These are phyloP conservation scores for Claviceps capensis DNA, from an alignment of 2,329 filamentous ascomycete genomes.

Conservation along the genomic window DNA sequence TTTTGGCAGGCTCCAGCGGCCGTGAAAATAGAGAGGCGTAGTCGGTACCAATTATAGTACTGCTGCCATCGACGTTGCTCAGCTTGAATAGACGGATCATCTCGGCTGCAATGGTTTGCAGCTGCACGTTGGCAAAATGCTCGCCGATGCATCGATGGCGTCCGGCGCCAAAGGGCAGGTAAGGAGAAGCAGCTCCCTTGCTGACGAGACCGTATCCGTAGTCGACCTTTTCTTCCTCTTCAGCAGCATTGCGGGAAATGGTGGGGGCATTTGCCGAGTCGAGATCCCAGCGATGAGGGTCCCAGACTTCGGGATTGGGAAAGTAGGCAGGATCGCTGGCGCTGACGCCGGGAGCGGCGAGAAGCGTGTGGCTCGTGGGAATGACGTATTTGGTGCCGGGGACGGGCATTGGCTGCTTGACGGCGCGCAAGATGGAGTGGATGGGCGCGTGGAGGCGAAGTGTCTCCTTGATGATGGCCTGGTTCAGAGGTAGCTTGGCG, in stretches of 20 bases:
- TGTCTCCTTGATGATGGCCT: constrained; percentile 80
- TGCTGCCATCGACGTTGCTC: constrained; percentile 56
- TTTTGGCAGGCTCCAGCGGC: constrained; percentile 54
- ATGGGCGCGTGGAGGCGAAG: constrained; percentile 85
- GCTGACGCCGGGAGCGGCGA: constrained; percentile 75
- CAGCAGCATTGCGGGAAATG: constrained; percentile 26
- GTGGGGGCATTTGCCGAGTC: constrained; percentile 42
- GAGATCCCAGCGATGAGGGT: constrained; percentile 81
- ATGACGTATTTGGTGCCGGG: constrained; percentile 73
- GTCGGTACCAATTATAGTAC: constrained; percentile 54
- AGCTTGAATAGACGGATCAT: constrained; percentile 72
- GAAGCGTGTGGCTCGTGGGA: constrained; percentile 65
- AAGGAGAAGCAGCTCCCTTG: constrained; percentile 81
- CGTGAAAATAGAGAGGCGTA: constrained; percentile 61
- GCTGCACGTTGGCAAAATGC: constrained; percentile 87
- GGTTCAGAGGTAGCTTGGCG: constrained; percentile 65
- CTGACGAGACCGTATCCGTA: constrained; percentile 89
- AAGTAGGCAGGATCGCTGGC: constrained; percentile 62
- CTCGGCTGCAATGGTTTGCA: constrained; percentile 70
- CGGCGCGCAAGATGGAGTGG: constrained; percentile 86
- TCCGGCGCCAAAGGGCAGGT: constrained; percentile 87
- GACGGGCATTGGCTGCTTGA: constrained; percentile 76
- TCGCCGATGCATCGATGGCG: constrained; percentile 92
- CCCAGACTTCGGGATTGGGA: constrained; percentile 69
- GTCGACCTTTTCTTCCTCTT: constrained; percentile 66